Evolutionary conservation across 2,329 filamentous ascomycete genomes (phyloP).

Genomic region (Monosporascus cannonballus): DNA sequence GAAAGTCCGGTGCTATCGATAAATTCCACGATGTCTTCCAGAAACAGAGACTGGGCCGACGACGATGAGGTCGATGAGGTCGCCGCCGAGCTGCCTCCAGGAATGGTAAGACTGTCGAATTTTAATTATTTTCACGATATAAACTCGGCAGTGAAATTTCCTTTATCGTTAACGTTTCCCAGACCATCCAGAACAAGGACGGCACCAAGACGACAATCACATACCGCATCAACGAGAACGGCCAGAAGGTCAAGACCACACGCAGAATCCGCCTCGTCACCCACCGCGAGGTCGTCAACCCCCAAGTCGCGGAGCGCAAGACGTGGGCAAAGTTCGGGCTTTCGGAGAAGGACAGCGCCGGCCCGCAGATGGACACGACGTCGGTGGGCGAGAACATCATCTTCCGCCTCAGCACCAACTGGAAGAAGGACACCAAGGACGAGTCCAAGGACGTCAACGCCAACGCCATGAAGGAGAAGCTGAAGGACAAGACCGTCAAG

Average conservation of each 20-base stretch:
- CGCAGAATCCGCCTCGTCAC: constrained; percentile 90
- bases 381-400: constrained; percentile 96
- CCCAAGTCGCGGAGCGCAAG: constrained; percentile 90
- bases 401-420: constrained; percentile 89
- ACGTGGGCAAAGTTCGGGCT: constrained; percentile 88
- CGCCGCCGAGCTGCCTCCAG: constrained; percentile 63
- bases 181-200: constrained; percentile 95
- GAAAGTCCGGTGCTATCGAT: background rate
- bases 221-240: constrained; percentile 84
- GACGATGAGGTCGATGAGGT: constrained; percentile 82
- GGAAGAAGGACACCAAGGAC: constrained; percentile 83
- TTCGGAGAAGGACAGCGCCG: constrained; percentile 76
- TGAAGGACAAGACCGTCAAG: constrained; percentile 99
- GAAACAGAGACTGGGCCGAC: constrained; percentile 77
- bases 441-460: constrained; percentile 70
- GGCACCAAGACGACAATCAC: constrained; percentile 94
- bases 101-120: too few relatives aligned
- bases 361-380: constrained; percentile 84
- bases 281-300: constrained; percentile 91
- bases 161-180: too few relatives aligned
- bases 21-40: background rate
- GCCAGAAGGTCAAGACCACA: constrained; percentile 95
- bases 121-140: too few relatives aligned
- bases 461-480: constrained; percentile 69
- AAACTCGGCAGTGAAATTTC: too few relatives aligned